phyloP scores from a whole-genome alignment of 352 stramenopile species.

The Pilasporangium apinafurcum region DNA sequence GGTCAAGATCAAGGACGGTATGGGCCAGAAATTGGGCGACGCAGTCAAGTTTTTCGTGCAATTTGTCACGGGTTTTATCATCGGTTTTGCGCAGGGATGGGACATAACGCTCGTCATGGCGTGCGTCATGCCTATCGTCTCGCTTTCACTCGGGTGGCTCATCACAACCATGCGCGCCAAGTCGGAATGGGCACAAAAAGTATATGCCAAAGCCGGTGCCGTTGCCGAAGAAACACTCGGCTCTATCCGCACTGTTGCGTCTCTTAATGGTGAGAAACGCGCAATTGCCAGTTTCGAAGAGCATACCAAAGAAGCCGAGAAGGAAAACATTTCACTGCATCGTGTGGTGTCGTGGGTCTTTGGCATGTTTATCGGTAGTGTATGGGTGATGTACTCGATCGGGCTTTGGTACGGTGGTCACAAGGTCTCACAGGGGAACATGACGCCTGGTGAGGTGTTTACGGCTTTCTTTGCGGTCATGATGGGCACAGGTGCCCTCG shows the following conservation, averaged over 20 bases:
- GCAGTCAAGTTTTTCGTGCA: constrained; percentile 9
- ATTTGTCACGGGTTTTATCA: constrained; percentile 13
- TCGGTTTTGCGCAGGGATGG: constrained; percentile 17
- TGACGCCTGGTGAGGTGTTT: constrained; percentile 28
- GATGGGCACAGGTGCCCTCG: constrained; percentile 27
- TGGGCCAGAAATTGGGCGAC: constrained; percentile 19
- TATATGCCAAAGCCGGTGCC: constrained; percentile 15
- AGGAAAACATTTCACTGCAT: constrained; percentile 11
- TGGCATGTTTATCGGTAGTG: constrained; percentile 25
- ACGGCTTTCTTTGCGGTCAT: constrained; percentile 36
- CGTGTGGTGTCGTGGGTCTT: constrained; percentile 15
- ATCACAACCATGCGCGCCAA: constrained; percentile 8
- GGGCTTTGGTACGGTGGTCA: constrained; percentile 53
- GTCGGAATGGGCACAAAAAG: constrained; percentile 9
- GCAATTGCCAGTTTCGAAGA: constrained; percentile 11
- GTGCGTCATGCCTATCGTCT: constrained; percentile 13
- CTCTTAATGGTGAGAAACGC: constrained; percentile 10
- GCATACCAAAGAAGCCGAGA: constrained; percentile 6
- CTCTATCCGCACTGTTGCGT: constrained; percentile 18
- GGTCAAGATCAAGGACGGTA: constrained; percentile 24
- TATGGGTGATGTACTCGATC: constrained; percentile 39
- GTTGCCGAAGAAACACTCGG: constrained; percentile 22
- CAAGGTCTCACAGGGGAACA: constrained; percentile 24
- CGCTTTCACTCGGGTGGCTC: constrained; percentile 9
- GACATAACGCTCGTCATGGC: constrained; percentile 18